Conservation (phyloP, 2,329 filamentous ascomycete species). For the Elsinoe perseae region DNA sequence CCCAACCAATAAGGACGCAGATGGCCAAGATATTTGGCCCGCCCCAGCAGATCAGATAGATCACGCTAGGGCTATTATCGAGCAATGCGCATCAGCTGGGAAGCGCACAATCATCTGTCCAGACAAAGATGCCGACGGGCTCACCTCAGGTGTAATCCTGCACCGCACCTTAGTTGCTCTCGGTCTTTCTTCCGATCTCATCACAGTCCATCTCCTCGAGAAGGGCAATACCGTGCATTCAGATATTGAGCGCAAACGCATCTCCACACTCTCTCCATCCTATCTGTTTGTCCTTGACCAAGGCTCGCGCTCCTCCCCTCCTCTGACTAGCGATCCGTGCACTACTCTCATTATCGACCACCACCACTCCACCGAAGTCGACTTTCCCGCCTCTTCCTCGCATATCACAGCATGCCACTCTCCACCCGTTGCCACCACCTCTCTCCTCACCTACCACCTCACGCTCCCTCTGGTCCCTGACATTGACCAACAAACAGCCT, state of each 20-base stretch:
- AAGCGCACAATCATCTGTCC: slow-evolving; percentile 54
- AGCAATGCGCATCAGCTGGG: slow-evolving; percentile 46
- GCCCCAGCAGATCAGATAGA: slow-evolving; percentile 50
- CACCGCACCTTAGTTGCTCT: slow-evolving; percentile 52
- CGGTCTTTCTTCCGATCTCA: slow-evolving; percentile 46
- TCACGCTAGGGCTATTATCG: slow-evolving; percentile 49
- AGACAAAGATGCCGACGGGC: slow-evolving; percentile 62
- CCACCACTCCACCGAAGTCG: slow-evolving; percentile 48
- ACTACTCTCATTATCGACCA: slow-evolving; percentile 58
- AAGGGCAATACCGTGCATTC: slow-evolving; percentile 55
- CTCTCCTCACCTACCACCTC: slow-evolving; percentile 57
- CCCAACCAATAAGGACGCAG: slow-evolving; percentile 35
- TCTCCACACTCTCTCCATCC: slow-evolving; percentile 44
- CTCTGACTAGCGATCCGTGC: slow-evolving; percentile 42
- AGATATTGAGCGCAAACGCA: slow-evolving; percentile 44
- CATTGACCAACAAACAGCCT: slow-evolving; percentile 46
- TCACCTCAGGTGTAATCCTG: slow-evolving; percentile 57
- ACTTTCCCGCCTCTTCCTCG: slow-evolving; percentile 49
- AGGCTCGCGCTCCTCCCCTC: slow-evolving; percentile 49
- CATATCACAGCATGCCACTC: slow-evolving; percentile 57
- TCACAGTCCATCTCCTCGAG: slow-evolving; percentile 51
- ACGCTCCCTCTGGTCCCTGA: slow-evolving; percentile 50
- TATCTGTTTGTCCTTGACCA: slow-evolving; percentile 61
- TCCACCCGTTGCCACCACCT: slow-evolving; percentile 58
- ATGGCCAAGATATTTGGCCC: slow-evolving; percentile 53